Base-by-base conservation (phyloP, 2,329 filamentous ascomycete genomes). In the Massarina eburnea region DNA sequence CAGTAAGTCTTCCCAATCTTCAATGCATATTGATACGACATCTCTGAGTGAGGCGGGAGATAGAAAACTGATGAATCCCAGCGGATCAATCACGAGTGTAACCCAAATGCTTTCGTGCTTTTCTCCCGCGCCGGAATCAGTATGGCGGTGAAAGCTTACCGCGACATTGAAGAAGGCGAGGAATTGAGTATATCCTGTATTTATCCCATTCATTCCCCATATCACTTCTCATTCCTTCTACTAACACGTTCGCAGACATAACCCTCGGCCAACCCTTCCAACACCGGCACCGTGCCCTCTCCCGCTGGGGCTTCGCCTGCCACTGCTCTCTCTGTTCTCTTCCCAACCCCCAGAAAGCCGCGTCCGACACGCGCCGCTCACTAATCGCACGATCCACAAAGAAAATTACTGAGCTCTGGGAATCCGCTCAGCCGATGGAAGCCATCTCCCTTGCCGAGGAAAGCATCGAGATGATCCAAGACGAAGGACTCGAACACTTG, bases 261-360 rank as follows among this genome's bases (percentile, higher is more conserved):
- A 48, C 54, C 15, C 41, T 58, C 20, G 57, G 57, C 18, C 39
- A 49, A 4, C 45, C 58, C 17, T 50, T 35, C 3, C 0, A 27
- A 0, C 21, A 49, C 18, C 53, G 58, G 29, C 34, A 44, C 20
- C 9, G 36, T 5, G 29, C 39, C 6, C 48, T 61, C 38, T 26
- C 45, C 1, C 49, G 49, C 30, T 63, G 59, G 59, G 58, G 54
- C 18, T 63, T 63, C 50, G 52, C 32, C n/a, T 62, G 60, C 37
- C 53, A 49, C 19, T 63, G 57, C 43, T 14, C 32, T 14, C 49
- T 63, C 8, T 63, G 59, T 42, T 32, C 32, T 6, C 41, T 46
- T 0, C 36, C 52, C 0, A 0, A 33, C 2, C 8, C 19, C 27
- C 40, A 46, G 12, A 43, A 43, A 26, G 8, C 44, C 33, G 46